These are phyloP conservation scores for Eimeria tenella DNA, from an alignment of 169 alveolate genomes.

Conservation along the genomic window DNA sequence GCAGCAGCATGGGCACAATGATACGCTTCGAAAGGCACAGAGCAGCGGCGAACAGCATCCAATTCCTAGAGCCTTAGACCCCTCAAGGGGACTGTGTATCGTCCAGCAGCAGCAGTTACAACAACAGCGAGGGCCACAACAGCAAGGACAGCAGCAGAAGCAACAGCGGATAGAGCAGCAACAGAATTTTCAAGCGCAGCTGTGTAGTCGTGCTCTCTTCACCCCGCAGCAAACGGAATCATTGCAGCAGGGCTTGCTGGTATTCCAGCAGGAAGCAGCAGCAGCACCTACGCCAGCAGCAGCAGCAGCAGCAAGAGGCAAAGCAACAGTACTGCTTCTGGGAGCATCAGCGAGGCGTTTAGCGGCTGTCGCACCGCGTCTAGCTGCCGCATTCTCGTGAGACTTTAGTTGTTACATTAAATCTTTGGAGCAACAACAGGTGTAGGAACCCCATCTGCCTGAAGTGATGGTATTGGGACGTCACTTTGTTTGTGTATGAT, in stretches of 20 bases:
- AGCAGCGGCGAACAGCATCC: not conserved
- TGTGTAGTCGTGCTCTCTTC: not conserved
- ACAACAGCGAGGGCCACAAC: not conserved
- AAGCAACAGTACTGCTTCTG: not conserved
- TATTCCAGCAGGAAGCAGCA: constrained; percentile 13
- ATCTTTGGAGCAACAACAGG: not conserved
- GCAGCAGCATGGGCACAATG: not conserved
- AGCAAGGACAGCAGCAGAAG: not conserved
- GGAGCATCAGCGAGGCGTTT: constrained; percentile 30
- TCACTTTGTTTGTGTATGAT: not conserved
- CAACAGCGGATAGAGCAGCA: not conserved
- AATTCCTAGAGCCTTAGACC: too few species aligned
- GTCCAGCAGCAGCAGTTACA: not conserved
- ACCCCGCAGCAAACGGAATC: not conserved
- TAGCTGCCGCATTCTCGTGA: constrained; percentile 18
- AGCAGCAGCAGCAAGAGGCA: constrained; percentile 26
- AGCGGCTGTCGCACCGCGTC: constrained; percentile 31
- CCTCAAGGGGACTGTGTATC: too few species aligned
- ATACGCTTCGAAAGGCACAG: not conserved
- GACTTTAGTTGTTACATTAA: not conserved
- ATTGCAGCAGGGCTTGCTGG: not conserved
- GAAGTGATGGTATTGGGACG: not conserved
- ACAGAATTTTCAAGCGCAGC: not conserved
- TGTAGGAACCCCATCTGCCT: not conserved
- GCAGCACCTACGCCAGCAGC: constrained; percentile 30